phyloP scores from a whole-genome alignment of 2,329 filamentous ascomycete species.

The Epichloe gansuensis region DNA sequence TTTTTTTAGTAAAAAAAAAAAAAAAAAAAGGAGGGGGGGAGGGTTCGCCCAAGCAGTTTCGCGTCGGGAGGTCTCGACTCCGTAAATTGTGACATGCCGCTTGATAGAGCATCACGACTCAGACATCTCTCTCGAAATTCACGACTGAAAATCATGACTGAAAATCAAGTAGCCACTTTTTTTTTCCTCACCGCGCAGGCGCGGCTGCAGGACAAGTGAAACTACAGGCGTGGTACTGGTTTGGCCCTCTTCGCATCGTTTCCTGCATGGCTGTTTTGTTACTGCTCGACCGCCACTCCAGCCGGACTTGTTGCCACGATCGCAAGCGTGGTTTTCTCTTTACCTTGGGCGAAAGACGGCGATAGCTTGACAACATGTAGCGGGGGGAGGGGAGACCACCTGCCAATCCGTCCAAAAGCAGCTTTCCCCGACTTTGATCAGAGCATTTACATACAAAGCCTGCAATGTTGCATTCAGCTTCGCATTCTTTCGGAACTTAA shows the following conservation, averaged over 20 bases:
- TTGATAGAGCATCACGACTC: no score
- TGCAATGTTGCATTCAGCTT: not conserved
- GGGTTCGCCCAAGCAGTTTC: no score
- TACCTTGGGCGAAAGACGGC: not conserved
- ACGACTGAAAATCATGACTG: no score
- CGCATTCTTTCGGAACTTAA: not conserved
- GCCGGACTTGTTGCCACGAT: not conserved
- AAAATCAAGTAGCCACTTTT: not conserved
- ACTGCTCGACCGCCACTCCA: not conserved
- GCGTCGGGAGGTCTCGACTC: no score
- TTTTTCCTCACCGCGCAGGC: not conserved
- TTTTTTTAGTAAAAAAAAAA: no score
- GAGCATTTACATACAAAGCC: not conserved
- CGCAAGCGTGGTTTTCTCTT: not conserved
- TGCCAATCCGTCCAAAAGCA: not conserved
- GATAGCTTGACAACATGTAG: not conserved
- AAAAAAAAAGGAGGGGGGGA: no score
- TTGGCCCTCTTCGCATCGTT: not conserved
- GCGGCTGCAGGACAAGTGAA: not conserved
- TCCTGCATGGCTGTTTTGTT: not conserved
- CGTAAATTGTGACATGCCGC: no score
- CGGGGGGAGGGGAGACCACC: not conserved
- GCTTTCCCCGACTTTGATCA: not conserved
- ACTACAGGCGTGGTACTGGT: not conserved
- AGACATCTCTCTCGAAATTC: not conserved